A percentile compares a stretch with the other conserved stretches of the same genome.
Conservation (phyloP, 75 land plant species). For the Cunninghamia lanceolata region DNA sequence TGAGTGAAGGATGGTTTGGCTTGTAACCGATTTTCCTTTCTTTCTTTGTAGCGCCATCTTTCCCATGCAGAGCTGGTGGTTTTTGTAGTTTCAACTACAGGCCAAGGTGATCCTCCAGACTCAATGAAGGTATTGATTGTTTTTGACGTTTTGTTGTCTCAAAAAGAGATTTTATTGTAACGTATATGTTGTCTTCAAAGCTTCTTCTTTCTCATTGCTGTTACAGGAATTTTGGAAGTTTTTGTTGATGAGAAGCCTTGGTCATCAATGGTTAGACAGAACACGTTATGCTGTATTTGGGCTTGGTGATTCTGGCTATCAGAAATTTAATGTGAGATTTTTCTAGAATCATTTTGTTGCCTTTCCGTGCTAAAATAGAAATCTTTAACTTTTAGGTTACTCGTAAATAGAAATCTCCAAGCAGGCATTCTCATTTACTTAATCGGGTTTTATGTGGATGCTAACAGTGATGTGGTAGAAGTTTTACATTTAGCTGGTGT, state of each 20-base stretch:
- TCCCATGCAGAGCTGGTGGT: conserved; percentile 46
- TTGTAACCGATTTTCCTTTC: background rate
- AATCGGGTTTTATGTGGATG: background rate
- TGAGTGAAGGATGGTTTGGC: background rate
- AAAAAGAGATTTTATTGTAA: background rate
- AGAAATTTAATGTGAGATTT: conserved; percentile 76
- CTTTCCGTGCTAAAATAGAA: background rate
- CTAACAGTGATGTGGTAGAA: background rate
- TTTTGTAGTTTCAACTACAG: conserved; percentile 93
- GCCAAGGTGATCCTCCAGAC: conserved; percentile 94
- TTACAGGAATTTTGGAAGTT: conserved; percentile 84
- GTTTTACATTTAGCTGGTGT: too few relatives aligned
- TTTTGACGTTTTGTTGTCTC: conserved; percentile 5
- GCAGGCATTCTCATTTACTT: background rate
- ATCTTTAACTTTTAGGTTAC: background rate
- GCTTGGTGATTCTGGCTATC: conserved; percentile 96
- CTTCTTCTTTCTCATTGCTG: background rate
- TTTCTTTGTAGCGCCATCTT: conserved; percentile 45
- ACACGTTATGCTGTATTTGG: conserved; percentile 87
- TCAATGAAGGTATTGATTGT: conserved; percentile 68
- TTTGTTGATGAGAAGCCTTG: conserved; percentile 68
- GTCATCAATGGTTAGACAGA: conserved; percentile 57
- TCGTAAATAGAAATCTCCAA: conserved; percentile 4
- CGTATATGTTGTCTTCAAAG: background rate
- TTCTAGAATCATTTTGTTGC: background rate